These are phyloP conservation scores for Monocercomonoides exilis DNA, from an alignment of 78 protist species.

Conservation along the genomic window DNA sequence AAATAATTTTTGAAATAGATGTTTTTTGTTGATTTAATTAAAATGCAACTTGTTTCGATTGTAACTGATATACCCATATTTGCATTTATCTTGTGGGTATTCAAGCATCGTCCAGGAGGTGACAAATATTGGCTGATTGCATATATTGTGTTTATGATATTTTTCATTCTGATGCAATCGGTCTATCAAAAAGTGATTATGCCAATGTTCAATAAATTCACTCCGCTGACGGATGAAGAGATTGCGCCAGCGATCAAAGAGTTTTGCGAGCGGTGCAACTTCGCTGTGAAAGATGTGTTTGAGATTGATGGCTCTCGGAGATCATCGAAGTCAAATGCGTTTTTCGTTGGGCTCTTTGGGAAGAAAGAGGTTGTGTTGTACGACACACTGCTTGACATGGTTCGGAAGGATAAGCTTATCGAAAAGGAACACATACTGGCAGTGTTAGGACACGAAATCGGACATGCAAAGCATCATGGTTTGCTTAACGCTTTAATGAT, in stretches of 20 bases:
- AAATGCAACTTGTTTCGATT: background rate
- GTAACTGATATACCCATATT: background rate
- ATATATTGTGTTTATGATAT: constrained; percentile 23
- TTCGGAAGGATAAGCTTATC: background rate
- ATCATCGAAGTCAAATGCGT: constrained; percentile 56
- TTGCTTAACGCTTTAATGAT: constrained; percentile 9
- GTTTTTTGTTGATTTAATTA: background rate
- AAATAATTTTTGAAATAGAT: background rate
- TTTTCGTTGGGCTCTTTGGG: constrained; percentile 61
- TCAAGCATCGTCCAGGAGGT: constrained; percentile 19
- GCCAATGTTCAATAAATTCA: constrained; percentile 69
- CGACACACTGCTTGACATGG: constrained; percentile 61
- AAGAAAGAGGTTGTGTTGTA: constrained; percentile 70
- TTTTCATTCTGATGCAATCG: constrained; percentile 33
- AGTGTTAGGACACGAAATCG: constrained; percentile 66
- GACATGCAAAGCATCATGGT: constrained; percentile 59
- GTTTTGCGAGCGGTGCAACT: constrained; percentile 15
- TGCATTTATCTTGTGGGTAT: background rate
- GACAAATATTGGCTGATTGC: constrained; percentile 17
- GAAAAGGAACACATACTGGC: background rate
- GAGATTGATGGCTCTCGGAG: constrained; percentile 57
- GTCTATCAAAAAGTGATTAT: constrained; percentile 58
- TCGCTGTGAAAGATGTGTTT: constrained; percentile 48
- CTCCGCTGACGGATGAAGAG: background rate
- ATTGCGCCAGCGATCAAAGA: constrained; percentile 9